Percentiles rank a stretch among this genome's conserved stretches.
phyloP scores from a whole-genome alignment of 2,329 filamentous ascomycete genomes.

The Salinomyces thailandicus region DNA sequence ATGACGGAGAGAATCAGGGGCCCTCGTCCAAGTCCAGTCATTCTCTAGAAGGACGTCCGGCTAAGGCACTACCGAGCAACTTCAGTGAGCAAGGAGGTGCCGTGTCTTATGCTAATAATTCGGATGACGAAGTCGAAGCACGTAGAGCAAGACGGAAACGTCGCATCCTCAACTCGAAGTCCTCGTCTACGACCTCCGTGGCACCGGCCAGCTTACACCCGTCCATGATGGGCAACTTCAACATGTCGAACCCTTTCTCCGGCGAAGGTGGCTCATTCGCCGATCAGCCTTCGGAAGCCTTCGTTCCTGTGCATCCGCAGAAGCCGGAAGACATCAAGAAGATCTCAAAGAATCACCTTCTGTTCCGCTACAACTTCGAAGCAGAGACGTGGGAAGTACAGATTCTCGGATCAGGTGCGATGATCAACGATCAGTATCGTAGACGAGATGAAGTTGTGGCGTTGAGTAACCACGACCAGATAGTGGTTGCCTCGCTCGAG shows the following conservation, averaged over 20 bases:
- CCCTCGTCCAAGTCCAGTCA: conserved; percentile 11
- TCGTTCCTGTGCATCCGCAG: conserved; percentile 63
- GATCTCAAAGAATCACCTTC: conserved; percentile 64
- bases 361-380: conserved; percentile 58
- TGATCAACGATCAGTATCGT: conserved; percentile 45
- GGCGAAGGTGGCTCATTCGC: conserved; percentile 29
- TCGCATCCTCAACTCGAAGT: conserved; percentile 18
- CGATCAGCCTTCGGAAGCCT: conserved; percentile 33
- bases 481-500: conserved; percentile 26
- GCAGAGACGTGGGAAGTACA: conserved; percentile 55
- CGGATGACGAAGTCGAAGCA: conserved; percentile 43
- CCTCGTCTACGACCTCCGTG: conserved; percentile 42
- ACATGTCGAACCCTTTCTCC: background rate
- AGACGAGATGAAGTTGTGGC: conserved; percentile 44
- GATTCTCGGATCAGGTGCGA: conserved; percentile 52
- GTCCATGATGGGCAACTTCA: conserved; percentile 25
- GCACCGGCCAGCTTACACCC: conserved; percentile 20
- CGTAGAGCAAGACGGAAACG: conserved; percentile 27
- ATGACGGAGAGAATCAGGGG: conserved; percentile 12
- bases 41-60: conserved; percentile 21
- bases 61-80: conserved; percentile 18
- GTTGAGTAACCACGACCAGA: conserved; percentile 50
- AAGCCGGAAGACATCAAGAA: conserved; percentile 55
- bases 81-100: conserved; percentile 25
- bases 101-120: conserved; percentile 31